Base-by-base conservation (phyloP, 2,329 filamentous ascomycete genomes). In the Samsoniella hepiali region DNA sequence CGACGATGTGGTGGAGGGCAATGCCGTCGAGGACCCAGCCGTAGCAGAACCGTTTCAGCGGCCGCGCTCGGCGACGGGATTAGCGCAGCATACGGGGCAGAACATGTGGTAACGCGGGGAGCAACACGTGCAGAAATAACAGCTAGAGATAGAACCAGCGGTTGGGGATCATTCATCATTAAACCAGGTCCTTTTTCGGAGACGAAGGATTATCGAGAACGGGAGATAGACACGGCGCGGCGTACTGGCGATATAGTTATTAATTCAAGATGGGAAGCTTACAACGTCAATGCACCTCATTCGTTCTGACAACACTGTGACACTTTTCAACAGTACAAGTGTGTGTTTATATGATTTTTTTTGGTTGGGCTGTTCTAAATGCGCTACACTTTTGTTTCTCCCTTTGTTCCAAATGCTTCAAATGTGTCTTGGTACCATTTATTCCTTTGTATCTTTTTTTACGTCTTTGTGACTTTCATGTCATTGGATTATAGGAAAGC, bases 401-500 rank as follows among this genome's bases (percentile, higher is more conserved):
- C 8, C 22, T 15, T 63, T 32, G 51, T 49, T 62, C 15, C 27
- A 56, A 32, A 62, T 62, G 58, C 58, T 38, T 13, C 17, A 61
- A 54, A 63, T 62, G 27, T 31, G 44, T 44, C 11, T 29, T 49
- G 29, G 13, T 59, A 44, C 32, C 56, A 45, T 47, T 8, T 31
- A 15, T 38, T 45, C 44, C 50, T 51, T 47, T 59, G 22, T 22
- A 22, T 36, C 10, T 64, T 54, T 42, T 49, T 54, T 57, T 42
- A 64, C 64, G 51, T 62, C 56, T 50, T 63, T 65, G 45, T 27
- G 62, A 22, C 60, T 51, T 56, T 62, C 62, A 40, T 62, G 60
- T 63, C 54, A 51, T 22, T 57, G 53, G 59, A 72, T 75, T 82
- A 97, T 79, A 97, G 82, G 84, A 99, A 96, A 68, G 91, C 86